Conservation (phyloP, 129 eudicot species). For the Ambrosia trifida region DNA sequence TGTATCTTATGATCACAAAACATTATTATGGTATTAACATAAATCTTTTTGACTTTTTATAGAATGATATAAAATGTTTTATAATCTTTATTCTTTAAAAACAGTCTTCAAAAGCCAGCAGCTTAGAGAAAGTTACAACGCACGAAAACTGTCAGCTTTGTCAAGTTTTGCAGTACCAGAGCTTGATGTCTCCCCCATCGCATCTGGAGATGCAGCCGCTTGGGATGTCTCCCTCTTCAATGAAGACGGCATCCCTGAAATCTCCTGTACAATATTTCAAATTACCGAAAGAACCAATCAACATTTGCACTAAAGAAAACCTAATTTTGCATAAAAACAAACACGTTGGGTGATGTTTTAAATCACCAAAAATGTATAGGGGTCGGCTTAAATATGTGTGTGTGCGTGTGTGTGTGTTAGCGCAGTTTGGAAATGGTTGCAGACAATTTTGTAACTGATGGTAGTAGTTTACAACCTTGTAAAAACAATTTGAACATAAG, state of each 20-base stretch:
- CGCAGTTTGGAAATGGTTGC: not conserved
- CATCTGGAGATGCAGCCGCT: constrained; percentile 59
- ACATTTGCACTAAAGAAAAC: not conserved
- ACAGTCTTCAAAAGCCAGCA: constrained; percentile 2
- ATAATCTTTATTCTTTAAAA: not conserved
- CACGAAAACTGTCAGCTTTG: constrained; percentile 74
- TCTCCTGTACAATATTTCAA: constrained; percentile 55
- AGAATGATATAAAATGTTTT: not conserved
- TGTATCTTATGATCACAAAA: not conserved
- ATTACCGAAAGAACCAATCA: constrained; percentile 3
- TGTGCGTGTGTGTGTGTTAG: no score
- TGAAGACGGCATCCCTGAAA: constrained; percentile 82
- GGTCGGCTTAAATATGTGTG: not conserved
- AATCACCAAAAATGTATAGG: not conserved
- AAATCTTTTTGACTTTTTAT: not conserved
- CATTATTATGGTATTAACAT: not conserved
- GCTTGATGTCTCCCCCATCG: constrained; percentile 85
- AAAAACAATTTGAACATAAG: constrained; percentile 1
- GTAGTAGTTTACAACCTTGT: not conserved
- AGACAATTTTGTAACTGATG: not conserved
- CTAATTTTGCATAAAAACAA: not conserved
- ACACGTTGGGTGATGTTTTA: not conserved
- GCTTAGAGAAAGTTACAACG: constrained; percentile 29
- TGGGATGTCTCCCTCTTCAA: constrained; percentile 69
- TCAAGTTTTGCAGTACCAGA: constrained; percentile 82